These are phyloP conservation scores for Acanthamoeba lenticulata DNA, from an alignment of 208 protist species.

Conservation along the genomic window DNA sequence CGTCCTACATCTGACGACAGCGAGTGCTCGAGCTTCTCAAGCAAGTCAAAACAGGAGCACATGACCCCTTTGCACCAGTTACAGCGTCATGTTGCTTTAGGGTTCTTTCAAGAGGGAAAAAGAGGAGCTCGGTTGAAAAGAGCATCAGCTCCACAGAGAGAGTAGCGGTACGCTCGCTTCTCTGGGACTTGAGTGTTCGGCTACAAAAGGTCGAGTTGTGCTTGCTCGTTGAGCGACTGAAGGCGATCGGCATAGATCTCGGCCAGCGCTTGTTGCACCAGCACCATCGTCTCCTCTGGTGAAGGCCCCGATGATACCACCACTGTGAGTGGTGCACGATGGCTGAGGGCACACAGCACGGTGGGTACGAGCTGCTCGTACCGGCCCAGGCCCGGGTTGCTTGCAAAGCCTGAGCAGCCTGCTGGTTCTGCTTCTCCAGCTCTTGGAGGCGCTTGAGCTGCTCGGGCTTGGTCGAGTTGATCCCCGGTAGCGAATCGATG, in stretches of 20 bases:
- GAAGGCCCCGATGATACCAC: neutral
- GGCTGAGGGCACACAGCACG: neutral
- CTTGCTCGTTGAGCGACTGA: neutral
- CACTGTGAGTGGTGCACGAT: too few species aligned
- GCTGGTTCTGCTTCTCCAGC: constrained; percentile 45
- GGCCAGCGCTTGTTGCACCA: constrained; percentile 11
- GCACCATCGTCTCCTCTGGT: neutral
- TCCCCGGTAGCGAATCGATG: constrained; percentile 53
- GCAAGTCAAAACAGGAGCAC: too few species aligned
- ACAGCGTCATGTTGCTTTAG: too few species aligned
- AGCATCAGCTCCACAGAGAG: too few species aligned
- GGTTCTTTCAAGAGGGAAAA: too few species aligned
- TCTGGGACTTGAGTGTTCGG: too few species aligned
- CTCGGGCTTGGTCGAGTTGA: constrained; percentile 52
- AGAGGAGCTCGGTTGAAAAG: too few species aligned
- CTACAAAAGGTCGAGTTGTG: neutral
- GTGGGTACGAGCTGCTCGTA: neutral
- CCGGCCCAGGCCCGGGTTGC: constrained; percentile 30
- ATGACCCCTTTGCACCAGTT: too few species aligned
- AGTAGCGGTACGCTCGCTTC: too few species aligned
- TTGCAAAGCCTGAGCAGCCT: neutral
- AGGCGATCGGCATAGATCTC: neutral
- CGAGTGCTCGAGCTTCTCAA: too few species aligned
- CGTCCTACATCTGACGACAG: too few species aligned
- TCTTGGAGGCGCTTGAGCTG: constrained; percentile 14